Evolutionary conservation across 495 filamentous ascomycete genomes (phyloP).

Genomic region (Neurospora hispaniola): DNA sequence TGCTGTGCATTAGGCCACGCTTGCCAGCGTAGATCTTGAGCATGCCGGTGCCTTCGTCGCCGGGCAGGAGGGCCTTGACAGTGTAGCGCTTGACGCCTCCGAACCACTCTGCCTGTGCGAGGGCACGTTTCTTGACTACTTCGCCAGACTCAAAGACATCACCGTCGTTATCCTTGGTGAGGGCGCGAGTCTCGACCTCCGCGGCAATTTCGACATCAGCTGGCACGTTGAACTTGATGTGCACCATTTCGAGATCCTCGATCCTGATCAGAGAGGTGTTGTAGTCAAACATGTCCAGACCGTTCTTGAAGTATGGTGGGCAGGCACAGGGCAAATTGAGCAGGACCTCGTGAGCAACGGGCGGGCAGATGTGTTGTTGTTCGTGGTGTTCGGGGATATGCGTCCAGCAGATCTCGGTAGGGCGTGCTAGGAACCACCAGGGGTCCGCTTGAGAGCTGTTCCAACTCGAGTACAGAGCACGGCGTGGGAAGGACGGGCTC

Average conservation of each 20-base stretch:
- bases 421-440: conserved; percentile 86
- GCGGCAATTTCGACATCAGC: conserved; percentile 85
- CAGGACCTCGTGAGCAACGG: conserved; percentile 71
- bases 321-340: conserved; percentile 76
- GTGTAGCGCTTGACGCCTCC: conserved; percentile 79
- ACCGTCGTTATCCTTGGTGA: conserved; percentile 72
- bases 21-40: conserved; percentile 92
- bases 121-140: conserved; percentile 67
- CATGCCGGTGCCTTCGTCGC: conserved; percentile 77
- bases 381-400: conserved; percentile 76
- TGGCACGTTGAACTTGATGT: conserved; percentile 78
- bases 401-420: conserved; percentile 84
- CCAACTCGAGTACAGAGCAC: conserved; percentile 63
- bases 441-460: conserved; percentile 60
- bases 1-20: conserved; percentile 88
- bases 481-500: conserved; percentile 75
- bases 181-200: conserved; percentile 78
- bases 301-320: conserved; percentile 79
- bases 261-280: conserved; percentile 79
- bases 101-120: conserved; percentile 89
- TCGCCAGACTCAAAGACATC: conserved; percentile 93
- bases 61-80: conserved; percentile 80
- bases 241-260: conserved; percentile 85
- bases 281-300: conserved; percentile 69
- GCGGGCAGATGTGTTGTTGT: conserved; percentile 89